Evolutionary conservation across 2,329 filamentous ascomycete genomes (phyloP), one percentile per base, ranked within the genome.

Genomic region (Chaetomium strumarium): DNA sequence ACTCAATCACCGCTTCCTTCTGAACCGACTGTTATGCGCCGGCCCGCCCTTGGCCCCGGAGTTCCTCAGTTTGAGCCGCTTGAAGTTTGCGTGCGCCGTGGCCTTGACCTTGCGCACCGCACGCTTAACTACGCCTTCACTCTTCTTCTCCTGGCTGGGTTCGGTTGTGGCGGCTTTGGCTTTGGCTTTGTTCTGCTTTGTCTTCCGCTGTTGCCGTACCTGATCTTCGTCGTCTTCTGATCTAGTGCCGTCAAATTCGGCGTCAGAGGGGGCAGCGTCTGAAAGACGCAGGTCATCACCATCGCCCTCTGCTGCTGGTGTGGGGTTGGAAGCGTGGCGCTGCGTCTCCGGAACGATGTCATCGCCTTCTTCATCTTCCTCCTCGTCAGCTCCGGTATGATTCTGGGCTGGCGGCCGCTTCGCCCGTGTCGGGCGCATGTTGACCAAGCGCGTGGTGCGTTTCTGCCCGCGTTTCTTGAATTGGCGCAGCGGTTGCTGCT

Each of bases 381-480:
- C 67, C 9, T 66, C 63, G 2, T 63, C n/a, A n/a, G n/a, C n/a
- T n/a, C n/a, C n/a, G n/a, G n/a, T 58, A 0, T 50, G 63, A 3
- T 54, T 61, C 38, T 67, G 65, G 3, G 67, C 63, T 14, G 66
- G 57, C 19, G 77, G 75, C 36, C 81, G 75, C 62, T 76, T 78
- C 7, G 66, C 64, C 51, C 72, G 66, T 0, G 69, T 76, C 2
- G 80, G 81, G 56, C 71, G 75, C 72, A 86, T 88, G 55, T 84
- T 90, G 51, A 80, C 76, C 44, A 77, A 74, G 56, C 84, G 76
- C 3, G 88, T 92, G 51, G 87, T 89, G 55, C 88, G 77, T 73
- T 93, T 93, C 66, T 88, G 79, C 0, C 87, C 88, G 72, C 88
- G 88, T 78, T 93, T 93, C 75, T 91, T 92, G 74, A 79, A 92